phyloP scores from a whole-genome alignment of 805 yeast genomes.

The Kluyveromyces dobzhanskii region DNA sequence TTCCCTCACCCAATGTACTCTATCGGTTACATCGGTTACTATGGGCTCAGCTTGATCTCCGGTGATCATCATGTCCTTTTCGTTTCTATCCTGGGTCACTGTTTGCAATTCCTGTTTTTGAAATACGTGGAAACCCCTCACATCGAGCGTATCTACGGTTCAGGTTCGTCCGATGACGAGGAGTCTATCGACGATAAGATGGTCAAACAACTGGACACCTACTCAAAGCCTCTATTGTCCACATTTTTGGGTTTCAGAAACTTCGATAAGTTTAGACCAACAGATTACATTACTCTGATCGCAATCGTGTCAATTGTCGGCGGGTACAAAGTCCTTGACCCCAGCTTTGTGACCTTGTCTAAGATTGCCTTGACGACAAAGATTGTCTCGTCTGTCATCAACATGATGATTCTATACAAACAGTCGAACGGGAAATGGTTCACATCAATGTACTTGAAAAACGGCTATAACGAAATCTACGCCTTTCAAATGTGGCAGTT shows the following conservation, averaged over 20 bases:
- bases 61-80: slow-evolving; percentile 62
- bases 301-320: slow-evolving; percentile 35
- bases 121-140: slow-evolving; percentile 78
- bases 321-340: slow-evolving; percentile 26
- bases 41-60: slow-evolving; percentile 72
- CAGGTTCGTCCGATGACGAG: slow-evolving; percentile 30
- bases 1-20: slow-evolving; percentile 93
- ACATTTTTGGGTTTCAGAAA: slow-evolving; percentile 37
- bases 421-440: slow-evolving; percentile 57
- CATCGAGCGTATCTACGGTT: slow-evolving; percentile 69
- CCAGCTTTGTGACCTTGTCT: slow-evolving; percentile 28
- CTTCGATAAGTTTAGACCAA: slow-evolving; percentile 54
- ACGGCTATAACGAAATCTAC: slow-evolving; percentile 53
- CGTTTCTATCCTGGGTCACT: slow-evolving; percentile 68
- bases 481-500: slow-evolving; percentile 71
- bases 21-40: slow-evolving; percentile 80
- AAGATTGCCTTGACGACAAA: slow-evolving; percentile 39
- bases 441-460: slow-evolving; percentile 55
- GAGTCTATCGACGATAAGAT: slow-evolving; percentile 30
- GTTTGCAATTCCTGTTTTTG: slow-evolving; percentile 66
- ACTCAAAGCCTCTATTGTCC: slow-evolving; percentile 49
- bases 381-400: slow-evolving; percentile 40
- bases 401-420: slow-evolving; percentile 42
- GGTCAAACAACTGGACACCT: slow-evolving; percentile 34
- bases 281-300: slow-evolving; percentile 47